A percentile compares a stretch with the other conserved stretches of the same genome.
Evolutionary conservation across 164 flowering plant genomes (phyloP).

Genomic region (Magnolia kwangsiensis): DNA sequence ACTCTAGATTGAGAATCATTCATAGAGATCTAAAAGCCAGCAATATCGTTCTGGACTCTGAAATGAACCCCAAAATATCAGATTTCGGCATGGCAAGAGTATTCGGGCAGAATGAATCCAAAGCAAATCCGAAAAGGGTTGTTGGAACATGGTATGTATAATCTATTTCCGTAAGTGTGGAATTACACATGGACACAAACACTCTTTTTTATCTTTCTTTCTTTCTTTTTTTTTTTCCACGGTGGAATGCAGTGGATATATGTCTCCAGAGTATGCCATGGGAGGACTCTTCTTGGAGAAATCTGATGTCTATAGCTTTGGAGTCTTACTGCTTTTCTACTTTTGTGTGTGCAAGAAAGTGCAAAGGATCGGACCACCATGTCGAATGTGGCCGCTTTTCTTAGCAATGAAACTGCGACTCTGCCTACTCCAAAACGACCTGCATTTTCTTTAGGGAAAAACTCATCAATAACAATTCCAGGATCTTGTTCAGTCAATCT

Average conservation of each 20-base stretch:
- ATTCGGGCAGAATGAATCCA: constrained; percentile 16
- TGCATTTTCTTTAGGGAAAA: not conserved
- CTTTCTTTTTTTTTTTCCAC: not conserved
- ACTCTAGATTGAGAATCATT: no score
- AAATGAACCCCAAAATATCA: constrained; percentile 47
- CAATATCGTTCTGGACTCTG: constrained; percentile 16
- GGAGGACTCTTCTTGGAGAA: constrained; percentile 7
- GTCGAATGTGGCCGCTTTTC: constrained; percentile 1
- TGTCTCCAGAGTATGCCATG: constrained; percentile 12
- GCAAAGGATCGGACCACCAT: constrained; percentile 2
- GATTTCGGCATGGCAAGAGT: constrained; percentile 47
- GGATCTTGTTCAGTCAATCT: not conserved
- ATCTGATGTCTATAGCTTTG: constrained; percentile 12
- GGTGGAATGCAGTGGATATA: constrained; percentile 8
- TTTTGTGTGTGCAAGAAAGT: constrained; percentile 8
- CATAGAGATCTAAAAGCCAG: no score
- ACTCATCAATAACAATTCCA: not conserved
- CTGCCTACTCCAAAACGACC: not conserved
- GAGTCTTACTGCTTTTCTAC: constrained; percentile 4
- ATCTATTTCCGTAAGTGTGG: not conserved
- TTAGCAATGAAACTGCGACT: not conserved
- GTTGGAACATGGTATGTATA: constrained; percentile 30
- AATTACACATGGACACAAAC: not conserved
- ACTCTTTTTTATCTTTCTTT: constrained; percentile 4
- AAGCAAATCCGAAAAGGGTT: constrained; percentile 24